Percentiles rank a stretch among this genome's conserved stretches.
phyloP scores from a whole-genome alignment of 148 eudicot species.

The Camellia sinensis region DNA sequence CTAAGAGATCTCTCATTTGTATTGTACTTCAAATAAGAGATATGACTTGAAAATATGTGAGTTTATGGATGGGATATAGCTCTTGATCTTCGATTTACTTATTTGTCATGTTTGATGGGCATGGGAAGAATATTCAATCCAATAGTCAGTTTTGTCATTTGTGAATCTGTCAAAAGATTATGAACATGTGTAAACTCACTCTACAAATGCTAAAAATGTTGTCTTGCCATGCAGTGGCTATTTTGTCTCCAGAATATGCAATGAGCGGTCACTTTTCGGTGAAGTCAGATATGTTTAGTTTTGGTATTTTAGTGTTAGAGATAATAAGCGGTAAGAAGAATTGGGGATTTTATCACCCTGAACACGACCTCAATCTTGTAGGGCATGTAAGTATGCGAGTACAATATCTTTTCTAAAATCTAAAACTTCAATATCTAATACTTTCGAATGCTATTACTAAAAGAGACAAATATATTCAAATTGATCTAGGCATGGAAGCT shows the following conservation, averaged over 20 bases:
- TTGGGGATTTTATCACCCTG: slow-evolving; percentile 26
- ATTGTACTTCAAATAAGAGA: too few relatives aligned
- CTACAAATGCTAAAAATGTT: background rate
- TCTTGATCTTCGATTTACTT: too few relatives aligned
- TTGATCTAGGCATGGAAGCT: slow-evolving; percentile 30
- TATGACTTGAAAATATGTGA: too few relatives aligned
- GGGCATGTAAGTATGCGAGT: slow-evolving; percentile 28
- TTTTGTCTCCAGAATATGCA: slow-evolving; percentile 41
- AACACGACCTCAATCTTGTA: slow-evolving; percentile 29
- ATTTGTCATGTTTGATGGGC: too few relatives aligned
- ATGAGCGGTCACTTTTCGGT: slow-evolving; percentile 32
- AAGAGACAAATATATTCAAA: too few relatives aligned
- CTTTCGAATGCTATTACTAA: too few relatives aligned
- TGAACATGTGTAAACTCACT: background rate
- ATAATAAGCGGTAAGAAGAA: slow-evolving; percentile 34
- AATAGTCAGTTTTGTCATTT: background rate
- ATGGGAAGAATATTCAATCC: too few relatives aligned
- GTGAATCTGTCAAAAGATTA: background rate
- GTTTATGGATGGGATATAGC: too few relatives aligned
- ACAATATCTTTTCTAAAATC: background rate
- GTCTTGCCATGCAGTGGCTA: slow-evolving; percentile 28
- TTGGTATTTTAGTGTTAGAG: slow-evolving; percentile 34
- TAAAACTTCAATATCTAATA: background rate
- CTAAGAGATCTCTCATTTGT: too few relatives aligned
- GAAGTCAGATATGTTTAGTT: slow-evolving; percentile 37